A percentile compares a stretch with the other conserved stretches of the same genome.
These are phyloP conservation scores for Volvox reticuliferus DNA, from an alignment of 139 green algal genomes.

Conservation along the genomic window DNA sequence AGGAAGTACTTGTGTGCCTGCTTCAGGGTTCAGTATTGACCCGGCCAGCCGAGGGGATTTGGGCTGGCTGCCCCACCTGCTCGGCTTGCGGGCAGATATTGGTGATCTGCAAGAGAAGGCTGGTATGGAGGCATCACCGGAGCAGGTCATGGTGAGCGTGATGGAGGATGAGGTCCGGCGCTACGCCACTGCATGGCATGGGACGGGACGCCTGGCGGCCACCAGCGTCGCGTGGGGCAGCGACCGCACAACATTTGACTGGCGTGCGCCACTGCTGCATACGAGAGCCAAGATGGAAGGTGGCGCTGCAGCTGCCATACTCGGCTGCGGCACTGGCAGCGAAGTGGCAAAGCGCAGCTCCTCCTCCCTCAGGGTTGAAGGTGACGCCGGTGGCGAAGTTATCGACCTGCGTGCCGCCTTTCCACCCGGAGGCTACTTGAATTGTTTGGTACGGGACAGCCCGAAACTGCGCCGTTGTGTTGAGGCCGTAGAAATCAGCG, in stretches of 20 bases:
- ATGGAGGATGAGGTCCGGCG: constrained; percentile 39
- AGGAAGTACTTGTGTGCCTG: not conserved
- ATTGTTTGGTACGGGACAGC: not conserved
- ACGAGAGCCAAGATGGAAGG: no score
- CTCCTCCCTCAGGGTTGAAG: not conserved
- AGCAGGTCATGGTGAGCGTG: not conserved
- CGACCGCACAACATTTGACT: not conserved
- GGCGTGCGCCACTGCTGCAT: not conserved
- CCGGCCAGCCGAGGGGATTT: not conserved
- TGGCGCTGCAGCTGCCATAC: not conserved
- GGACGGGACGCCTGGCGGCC: constrained; percentile 4
- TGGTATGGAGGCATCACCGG: not conserved
- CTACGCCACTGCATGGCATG: constrained; percentile 18
- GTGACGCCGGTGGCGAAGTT: not conserved
- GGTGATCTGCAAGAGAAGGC: not conserved
- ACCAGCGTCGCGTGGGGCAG: not conserved
- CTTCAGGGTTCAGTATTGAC: not conserved
- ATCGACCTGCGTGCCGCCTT: not conserved
- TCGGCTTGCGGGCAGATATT: not conserved
- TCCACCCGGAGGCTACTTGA: not conserved
- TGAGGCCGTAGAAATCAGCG: not conserved
- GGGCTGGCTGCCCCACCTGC: constrained; percentile 11
- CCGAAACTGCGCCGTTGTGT: not conserved
- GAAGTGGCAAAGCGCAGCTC: not conserved
- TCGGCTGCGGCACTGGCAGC: no score